A percentile compares a stretch with the other conserved stretches of the same genome.
phyloP scores from a whole-genome alignment of 2,329 filamentous ascomycete species.

The Zymoseptoria crescenta region DNA sequence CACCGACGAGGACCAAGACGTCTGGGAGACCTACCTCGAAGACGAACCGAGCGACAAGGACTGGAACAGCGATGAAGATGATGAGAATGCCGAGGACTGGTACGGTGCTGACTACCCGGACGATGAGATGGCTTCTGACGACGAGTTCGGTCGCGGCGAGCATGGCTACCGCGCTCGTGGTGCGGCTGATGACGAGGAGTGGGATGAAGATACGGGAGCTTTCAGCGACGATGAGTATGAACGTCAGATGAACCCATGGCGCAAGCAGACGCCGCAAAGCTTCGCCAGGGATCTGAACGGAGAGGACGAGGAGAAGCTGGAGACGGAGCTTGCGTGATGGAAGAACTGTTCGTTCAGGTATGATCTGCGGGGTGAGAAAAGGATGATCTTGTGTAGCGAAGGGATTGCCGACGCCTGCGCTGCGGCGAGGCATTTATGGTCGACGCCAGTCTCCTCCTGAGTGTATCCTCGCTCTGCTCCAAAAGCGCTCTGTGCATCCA shows the following conservation, averaged over 20 bases:
- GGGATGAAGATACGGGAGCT: slow-evolving; percentile 24
- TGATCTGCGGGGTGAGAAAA: neutral
- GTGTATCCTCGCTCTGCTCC: neutral
- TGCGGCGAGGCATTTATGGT: neutral
- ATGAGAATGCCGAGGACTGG: slow-evolving; percentile 66
- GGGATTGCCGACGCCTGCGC: neutral
- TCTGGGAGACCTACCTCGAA: slow-evolving; percentile 52
- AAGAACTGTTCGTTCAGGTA: neutral
- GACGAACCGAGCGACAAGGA: slow-evolving; percentile 44
- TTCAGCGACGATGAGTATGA: slow-evolving; percentile 25
- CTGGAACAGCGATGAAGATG: slow-evolving; percentile 54
- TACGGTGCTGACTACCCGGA: slow-evolving; percentile 75
- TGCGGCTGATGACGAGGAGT: slow-evolving; percentile 36
- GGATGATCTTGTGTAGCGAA: no score
- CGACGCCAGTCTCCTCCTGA: neutral
- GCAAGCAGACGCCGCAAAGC: slow-evolving; percentile 19
- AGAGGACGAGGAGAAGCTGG: neutral
- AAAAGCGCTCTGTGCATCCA: neutral
- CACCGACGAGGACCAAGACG: slow-evolving; percentile 44
- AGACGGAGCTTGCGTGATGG: neutral
- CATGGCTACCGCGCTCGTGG: slow-evolving; percentile 33
- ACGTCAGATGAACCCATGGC: slow-evolving; percentile 26
- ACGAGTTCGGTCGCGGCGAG: slow-evolving; percentile 47
- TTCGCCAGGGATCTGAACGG: slow-evolving; percentile 17
- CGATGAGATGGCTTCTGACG: slow-evolving; percentile 66